Base-by-base conservation (phyloP, 192 early-diverging fungal genomes). In the Linnemannia exigua region DNA sequence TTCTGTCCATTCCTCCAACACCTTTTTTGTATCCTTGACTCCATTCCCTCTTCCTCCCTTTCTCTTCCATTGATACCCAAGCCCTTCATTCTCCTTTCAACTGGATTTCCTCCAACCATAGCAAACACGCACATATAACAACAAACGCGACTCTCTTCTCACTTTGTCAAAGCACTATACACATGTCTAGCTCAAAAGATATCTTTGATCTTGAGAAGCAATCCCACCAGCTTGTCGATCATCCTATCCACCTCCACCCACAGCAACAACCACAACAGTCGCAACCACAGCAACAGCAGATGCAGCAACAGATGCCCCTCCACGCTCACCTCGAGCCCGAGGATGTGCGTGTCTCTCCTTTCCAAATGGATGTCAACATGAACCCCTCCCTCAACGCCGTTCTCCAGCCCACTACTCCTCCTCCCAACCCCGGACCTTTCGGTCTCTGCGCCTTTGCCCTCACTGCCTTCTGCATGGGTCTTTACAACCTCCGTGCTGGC, bases 401-500 rank as follows among this genome's bases (percentile, higher is more conserved):
- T 28, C 52, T 79, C 36, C 83, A 75, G 47, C 47, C 83, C n/a
- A 69, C 77, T 6, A 48, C 41, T 4, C 70, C 79, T 73, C 54
- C 70, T 2, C 74, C 78, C 46, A 86, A 86, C 50, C 78, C 84
- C 7, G 78, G 78, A 5, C 84, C 84, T 16, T 86, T 86, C 68
- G 84, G 84, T 47, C 84, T 86, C 66, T 86, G 78, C 33, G 84
- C 84, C 48, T 86, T 86, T 80, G 74, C 84, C 1, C n/a, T 86
- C 54, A 86, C 84, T 38, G 77, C 84, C 35, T 86, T 86, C 33
- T 86, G 78, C 37, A 80, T 86, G 78, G 84, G 84, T 33, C 70
- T 86, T 15, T 86, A 80, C 36, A 86, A 86, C 73, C 41, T 86
- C 61, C 75, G 75, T 5, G 79, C 84, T 5, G 84, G 78, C 19